Evolutionary conservation across 2,329 filamentous ascomycete genomes (phyloP), one percentile per base, ranked within the genome.

Genomic region (Stemphylium lycopersici): DNA sequence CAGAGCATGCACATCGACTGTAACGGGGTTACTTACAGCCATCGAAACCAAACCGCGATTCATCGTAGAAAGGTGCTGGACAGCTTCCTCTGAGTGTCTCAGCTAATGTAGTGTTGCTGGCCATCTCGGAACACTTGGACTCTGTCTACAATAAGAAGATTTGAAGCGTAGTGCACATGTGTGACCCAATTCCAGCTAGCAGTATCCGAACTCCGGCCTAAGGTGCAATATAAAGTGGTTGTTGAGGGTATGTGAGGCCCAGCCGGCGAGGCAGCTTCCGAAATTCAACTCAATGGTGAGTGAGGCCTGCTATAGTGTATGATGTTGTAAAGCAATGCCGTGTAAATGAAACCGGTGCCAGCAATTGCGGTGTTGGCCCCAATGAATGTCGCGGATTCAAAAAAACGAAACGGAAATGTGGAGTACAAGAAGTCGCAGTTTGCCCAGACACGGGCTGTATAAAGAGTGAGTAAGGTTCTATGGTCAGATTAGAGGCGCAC

Each of bases 41-140:
- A 67, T 83, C 84, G 39, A 72, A 77, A 20, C 73, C 83, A 68
- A 88, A 96, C 54, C 82, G 73, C 26, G 76, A 75, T 54, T 82
- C 81, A 70, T 90, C 85, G 58, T 87, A 81, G 69, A 95, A 93
- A 4, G 91, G 91, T 46, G 81, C 62, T 13, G 85, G 84, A 74
- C 91, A 96, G 15, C 77, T 67, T 59, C 84, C 86, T 34, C 67
- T 64, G n/a, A 77, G 64, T 7, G 68, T 58, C 32, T 67, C 66
- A 31, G 62, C 52, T 44, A 65, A 48, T 55, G 71, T 69, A 53
- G 60, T 48, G 58, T 74, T 75, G 48, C 32, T 32, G 24, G 20
- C 20, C 52, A 55, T 55, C 12, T 46, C 20, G 26, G 31, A 42
- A 24, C 3, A 31, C 41, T 36, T 29, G n/a, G 13, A 39, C 40